These are phyloP conservation scores for Xylona heveae DNA, from an alignment of 495 filamentous ascomycete species.

Conservation along the genomic window DNA sequence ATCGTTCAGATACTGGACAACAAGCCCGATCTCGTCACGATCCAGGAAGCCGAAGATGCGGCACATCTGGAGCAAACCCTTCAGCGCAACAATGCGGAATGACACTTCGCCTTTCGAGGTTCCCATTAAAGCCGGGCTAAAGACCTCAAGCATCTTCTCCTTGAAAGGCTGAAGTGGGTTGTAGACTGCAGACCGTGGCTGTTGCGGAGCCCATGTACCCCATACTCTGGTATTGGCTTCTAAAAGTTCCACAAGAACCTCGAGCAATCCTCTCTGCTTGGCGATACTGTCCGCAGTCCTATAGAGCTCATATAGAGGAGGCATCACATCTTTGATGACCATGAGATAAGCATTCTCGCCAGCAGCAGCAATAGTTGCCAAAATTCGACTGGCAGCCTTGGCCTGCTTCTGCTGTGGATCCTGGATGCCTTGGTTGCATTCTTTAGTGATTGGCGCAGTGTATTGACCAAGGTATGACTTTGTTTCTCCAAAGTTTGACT, in stretches of 20 bases:
- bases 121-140: slow-evolving; percentile 36
- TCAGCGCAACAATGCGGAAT: slow-evolving; percentile 37
- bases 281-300: slow-evolving; percentile 39
- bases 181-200: slow-evolving; percentile 12
- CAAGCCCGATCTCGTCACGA: slow-evolving; percentile 38
- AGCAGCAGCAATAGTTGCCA: slow-evolving; percentile 31
- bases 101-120: slow-evolving; percentile 41
- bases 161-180: slow-evolving; percentile 37
- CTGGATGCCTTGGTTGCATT: slow-evolving; percentile 49
- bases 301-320: slow-evolving; percentile 39
- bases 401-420: slow-evolving; percentile 64
- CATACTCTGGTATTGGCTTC: slow-evolving; percentile 34
- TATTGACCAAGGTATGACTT: too few species aligned
- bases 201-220: slow-evolving; percentile 30
- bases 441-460: slow-evolving; percentile 35
- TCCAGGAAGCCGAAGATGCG: slow-evolving; percentile 33
- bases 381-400: slow-evolving; percentile 41
- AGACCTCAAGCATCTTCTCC: slow-evolving; percentile 37
- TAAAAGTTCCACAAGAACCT: slow-evolving; percentile 36
- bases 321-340: slow-evolving; percentile 31
- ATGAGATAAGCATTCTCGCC: slow-evolving; percentile 32
- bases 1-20: slow-evolving; percentile 43
- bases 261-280: slow-evolving; percentile 47
- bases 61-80: slow-evolving; percentile 34
- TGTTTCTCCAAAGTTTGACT: too few species aligned